Percentiles rank a stretch among this genome's conserved stretches.
These are phyloP conservation scores for Mrakia hoshinonis DNA, from an alignment of 768 basidiomycete species.

Conservation along the genomic window DNA sequence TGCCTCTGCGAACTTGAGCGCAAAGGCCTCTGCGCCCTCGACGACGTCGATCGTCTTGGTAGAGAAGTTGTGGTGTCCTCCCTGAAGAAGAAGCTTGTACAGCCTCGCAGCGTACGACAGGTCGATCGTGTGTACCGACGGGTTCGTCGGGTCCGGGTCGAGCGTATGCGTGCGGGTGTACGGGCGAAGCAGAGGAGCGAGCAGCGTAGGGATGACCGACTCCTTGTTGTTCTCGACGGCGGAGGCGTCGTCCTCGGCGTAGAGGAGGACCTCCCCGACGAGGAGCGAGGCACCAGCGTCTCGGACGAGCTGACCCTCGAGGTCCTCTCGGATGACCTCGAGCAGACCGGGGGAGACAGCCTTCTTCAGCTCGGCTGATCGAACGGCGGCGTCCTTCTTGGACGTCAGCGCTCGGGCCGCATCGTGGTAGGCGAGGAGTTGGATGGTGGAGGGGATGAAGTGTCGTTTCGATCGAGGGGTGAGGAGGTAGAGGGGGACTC, in stretches of 20 bases:
- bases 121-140: conserved; percentile 59
- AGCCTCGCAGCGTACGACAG: conserved; percentile 71
- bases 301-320: conserved; percentile 53
- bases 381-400: conserved; percentile 62
- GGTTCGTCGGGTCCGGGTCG: conserved; percentile 42
- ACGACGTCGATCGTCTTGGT: conserved; percentile 49
- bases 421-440: conserved; percentile 65
- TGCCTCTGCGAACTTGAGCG: conserved; percentile 32
- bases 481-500: conserved; percentile 72
- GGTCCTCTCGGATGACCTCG: conserved; percentile 55
- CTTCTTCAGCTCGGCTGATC: conserved; percentile 61
- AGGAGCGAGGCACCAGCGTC: conserved; percentile 75
- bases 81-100: conserved; percentile 83
- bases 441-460: conserved; percentile 74
- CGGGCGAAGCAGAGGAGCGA: conserved; percentile 49
- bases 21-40: conserved; percentile 30
- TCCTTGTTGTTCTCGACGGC: conserved; percentile 6
- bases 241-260: conserved; percentile 67
- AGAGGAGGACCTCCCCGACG: conserved; percentile 72
- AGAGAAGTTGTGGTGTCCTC: conserved; percentile 71
- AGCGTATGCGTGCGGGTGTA: conserved; percentile 48
- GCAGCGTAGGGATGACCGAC: conserved; percentile 41
- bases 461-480: conserved; percentile 74
- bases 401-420: conserved; percentile 59
- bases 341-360: conserved; percentile 68